Evolutionary conservation across 768 basidiomycete species (phyloP), one percentile per base, ranked within the genome.

Genomic region (Tylopilus plumbeoviolaceoides): DNA sequence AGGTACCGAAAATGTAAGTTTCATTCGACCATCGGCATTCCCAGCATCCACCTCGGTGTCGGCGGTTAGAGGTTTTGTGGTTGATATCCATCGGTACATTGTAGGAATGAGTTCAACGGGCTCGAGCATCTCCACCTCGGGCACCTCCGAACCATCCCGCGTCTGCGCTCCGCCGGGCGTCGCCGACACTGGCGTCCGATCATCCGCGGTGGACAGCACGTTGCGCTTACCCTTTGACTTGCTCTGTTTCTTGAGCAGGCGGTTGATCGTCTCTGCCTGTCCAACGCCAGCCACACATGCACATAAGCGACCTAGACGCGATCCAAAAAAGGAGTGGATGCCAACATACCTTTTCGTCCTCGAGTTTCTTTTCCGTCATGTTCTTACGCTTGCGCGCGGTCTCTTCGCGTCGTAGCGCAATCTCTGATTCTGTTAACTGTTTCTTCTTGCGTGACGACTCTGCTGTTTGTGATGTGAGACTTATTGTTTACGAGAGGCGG

Each of bases 241-340:
- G 17, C 85, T 83, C 63, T 90, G 89, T 68, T 92, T 93, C 67
- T 91, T 91, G 47, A 94, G 78, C 14, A 94, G 77, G 25, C 91
- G 85, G 60, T 92, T 92, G 67, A 94, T 93, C 0, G 91, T 93
- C 62, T 93, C 91, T 21, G 83, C 83, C 88, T 91, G 59, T 18
- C 30, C 39, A 20, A 30, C 33, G 33, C 12, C 7, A 5, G 33
- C 33, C 7, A 5, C 33, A 15, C 42, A n/a, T 7, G 9, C 18
- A 15, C 27, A 15, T 51, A n/a, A 52, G 33, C 27, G 11, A 33
- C 27, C 14, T 7, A 17, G 7, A 12, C 8, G 8, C 25, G 4
- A 11, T 23, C 15, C 2, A 17, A 17, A 18, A 28, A 14, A 7
- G 21, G 1, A 10, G 14, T 10, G 30, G 30, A 30, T 30, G 8